Evolutionary conservation across 2,329 filamentous ascomycete genomes (phyloP).

Genomic region (Raffaelea deltoideospora): DNA sequence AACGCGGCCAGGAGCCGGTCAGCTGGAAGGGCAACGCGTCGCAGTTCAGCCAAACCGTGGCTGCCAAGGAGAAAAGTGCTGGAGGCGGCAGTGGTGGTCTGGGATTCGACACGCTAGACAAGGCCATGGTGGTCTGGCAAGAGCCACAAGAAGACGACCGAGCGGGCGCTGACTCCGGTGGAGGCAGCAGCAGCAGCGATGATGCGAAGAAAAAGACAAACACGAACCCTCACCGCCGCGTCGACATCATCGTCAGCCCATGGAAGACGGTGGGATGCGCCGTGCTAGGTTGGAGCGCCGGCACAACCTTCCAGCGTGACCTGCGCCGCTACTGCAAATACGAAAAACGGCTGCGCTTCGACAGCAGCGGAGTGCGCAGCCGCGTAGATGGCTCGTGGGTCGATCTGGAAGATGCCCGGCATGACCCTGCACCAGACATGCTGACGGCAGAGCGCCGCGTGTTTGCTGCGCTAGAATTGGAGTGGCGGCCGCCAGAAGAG

Average conservation of each 20-base stretch:
- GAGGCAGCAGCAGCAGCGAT: neutral
- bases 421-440: constrained; percentile 42
- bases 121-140: constrained; percentile 88
- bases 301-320: constrained; percentile 81
- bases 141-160: constrained; percentile 29
- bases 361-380: constrained; percentile 71
- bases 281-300: constrained; percentile 75
- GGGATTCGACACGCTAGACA: constrained; percentile 81
- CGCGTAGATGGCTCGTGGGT: constrained; percentile 50
- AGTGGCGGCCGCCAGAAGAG: constrained; percentile 50
- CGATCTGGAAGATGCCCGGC: constrained; percentile 47
- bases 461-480: constrained; percentile 60
- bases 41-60: constrained; percentile 2
- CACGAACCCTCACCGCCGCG: constrained; percentile 62
- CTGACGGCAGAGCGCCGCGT: constrained; percentile 65
- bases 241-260: constrained; percentile 82
- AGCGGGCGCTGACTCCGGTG: constrained; percentile 19
- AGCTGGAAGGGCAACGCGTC: constrained; percentile 32
- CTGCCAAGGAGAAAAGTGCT: neutral
- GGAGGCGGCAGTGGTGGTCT: constrained; percentile 19
- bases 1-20: constrained; percentile 50
- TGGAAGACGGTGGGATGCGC: constrained; percentile 86
- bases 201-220: constrained; percentile 27
- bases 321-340: constrained; percentile 65
- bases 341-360: constrained; percentile 66